Evolutionary conservation across 495 filamentous ascomycete species (phyloP).

Genomic region (Durotheca rogersii): DNA sequence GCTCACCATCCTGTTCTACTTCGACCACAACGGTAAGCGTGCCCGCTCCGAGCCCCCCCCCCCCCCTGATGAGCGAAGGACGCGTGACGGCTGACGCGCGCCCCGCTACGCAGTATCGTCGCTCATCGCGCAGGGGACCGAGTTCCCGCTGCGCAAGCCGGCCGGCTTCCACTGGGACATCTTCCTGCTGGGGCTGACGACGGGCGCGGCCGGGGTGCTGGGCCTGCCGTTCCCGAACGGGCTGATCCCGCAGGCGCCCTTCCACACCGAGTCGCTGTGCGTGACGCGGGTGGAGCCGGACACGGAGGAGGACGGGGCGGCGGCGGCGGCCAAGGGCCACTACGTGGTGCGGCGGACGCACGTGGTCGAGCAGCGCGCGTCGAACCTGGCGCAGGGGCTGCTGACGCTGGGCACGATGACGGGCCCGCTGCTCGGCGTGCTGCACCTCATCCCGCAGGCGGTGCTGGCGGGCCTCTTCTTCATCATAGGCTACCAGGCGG

Average conservation of each 20-base stretch:
- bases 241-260: constrained; percentile 88
- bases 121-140: constrained; percentile 87
- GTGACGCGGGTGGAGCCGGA: constrained; percentile 66
- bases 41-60: neutral
- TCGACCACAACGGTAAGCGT: constrained; percentile 78
- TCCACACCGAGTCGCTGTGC: constrained; percentile 84
- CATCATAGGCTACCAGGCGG: constrained; percentile 86
- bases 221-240: constrained; percentile 92
- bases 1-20: constrained; percentile 87
- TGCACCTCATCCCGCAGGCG: constrained; percentile 83
- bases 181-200: constrained; percentile 87
- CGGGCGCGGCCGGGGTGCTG: constrained; percentile 76
- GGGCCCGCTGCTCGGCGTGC: constrained; percentile 75
- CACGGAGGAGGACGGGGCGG: constrained; percentile 51
- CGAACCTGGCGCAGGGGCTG: constrained; percentile 82
- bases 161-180: constrained; percentile 97
- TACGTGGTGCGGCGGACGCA: constrained; percentile 61
- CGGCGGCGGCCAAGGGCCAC: constrained; percentile 53
- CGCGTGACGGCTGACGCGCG: too few relatives aligned
- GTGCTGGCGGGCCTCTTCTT: constrained; percentile 93
- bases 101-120: constrained; percentile 73
- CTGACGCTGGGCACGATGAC: constrained; percentile 86
- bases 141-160: constrained; percentile 89
- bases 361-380: constrained; percentile 89
- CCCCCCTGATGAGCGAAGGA: neutral